These are phyloP conservation scores for Waltergamsia citrina DNA, from an alignment of 2,329 filamentous ascomycete species.

Conservation along the genomic window DNA sequence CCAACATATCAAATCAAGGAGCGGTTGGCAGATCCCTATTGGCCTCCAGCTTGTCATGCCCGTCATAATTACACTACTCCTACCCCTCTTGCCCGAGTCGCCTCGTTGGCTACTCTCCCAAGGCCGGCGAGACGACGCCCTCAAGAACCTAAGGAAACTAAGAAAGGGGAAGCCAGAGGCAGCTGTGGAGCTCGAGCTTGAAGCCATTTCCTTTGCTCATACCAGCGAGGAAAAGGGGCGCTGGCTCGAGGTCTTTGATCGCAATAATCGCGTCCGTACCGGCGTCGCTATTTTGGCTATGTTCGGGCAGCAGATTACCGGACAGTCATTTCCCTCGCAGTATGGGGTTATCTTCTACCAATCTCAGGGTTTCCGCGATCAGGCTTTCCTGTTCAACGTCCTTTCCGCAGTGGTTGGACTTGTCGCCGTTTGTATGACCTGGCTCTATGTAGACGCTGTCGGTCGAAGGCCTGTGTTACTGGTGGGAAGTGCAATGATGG, in stretches of 20 bases:
- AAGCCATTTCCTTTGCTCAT: constrained; percentile 2
- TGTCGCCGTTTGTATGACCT: constrained; percentile 7
- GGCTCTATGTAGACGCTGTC: constrained; percentile 9
- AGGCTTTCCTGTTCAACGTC: constrained; percentile 14
- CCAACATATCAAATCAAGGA: constrained; percentile 9
- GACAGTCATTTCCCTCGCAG: constrained; percentile 16
- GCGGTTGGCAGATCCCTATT: constrained; percentile 33
- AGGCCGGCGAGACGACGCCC: constrained; percentile 16
- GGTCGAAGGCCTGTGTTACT: constrained; percentile 12
- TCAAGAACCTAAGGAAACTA: constrained; percentile 12
- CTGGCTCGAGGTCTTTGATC: constrained; percentile 3
- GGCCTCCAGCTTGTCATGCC: constrained; percentile 32
- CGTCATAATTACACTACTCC: constrained; percentile 20
- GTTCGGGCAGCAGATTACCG: constrained; percentile 19
- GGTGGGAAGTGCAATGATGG: constrained; percentile 16
- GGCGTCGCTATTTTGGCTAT: constrained; percentile 14
- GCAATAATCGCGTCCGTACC: constrained; percentile 11
- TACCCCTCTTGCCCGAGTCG: constrained; percentile 29
- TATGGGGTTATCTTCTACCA: constrained; percentile 21
- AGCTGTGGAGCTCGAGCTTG: constrained; percentile 12
- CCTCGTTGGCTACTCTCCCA: constrained; percentile 18
- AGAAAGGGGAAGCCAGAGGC: constrained; percentile 12
- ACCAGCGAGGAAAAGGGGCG: not conserved
- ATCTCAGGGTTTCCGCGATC: constrained; percentile 15
- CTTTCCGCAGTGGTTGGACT: constrained; percentile 10